Evolutionary conservation across 1,284 basidiomycete genomes (phyloP), one percentile per base, ranked within the genome.

Genomic region (Naganishia albida): DNA sequence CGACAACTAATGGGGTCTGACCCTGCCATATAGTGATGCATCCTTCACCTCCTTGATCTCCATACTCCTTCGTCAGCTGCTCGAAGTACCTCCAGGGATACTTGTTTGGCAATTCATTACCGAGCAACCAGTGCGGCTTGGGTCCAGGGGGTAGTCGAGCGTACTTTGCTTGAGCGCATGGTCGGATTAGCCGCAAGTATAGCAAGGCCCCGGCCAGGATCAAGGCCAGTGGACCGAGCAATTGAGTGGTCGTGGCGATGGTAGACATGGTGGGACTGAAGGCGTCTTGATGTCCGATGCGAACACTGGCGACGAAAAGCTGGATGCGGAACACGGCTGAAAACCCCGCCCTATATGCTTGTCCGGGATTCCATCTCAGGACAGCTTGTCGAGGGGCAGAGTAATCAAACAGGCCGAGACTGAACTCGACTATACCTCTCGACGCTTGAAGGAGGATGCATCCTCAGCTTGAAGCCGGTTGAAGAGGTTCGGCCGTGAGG

Each of bases 81-180:
- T 60, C 57, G 23, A 60, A 60, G 18, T 60, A 60, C 25, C 57
- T 39, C 57, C 57, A 60, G 20, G 57, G 57, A 28, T 60, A 60
- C 46, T 60, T 60, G 23, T 23, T 20, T 12, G 57, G 57, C 34
- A 60, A 42, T 18, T 50, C 46, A 20, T 49, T 60, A 10, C 57
- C 57, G 38, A 60, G 57, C n/a, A 60, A 26, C 57, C 57, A 60
- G 48, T 60, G 57, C 10, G 57, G 46, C 23, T 60, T 60, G 34
- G 57, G 57, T 26, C 57, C 57, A 50, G 57, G 57, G 2, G 57
- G 57, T 6, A 60, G 57, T 25, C 30, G 57, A 15, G 57, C 57
- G 18, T 40, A 40, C 38, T 60, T 49, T 4, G 46, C 34, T 20
- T 50, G 46, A 25, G 57, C 46, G 23, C 46, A 49, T n/a, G 46